Evolutionary conservation across 169 alveolate genomes (phyloP), one percentile per base, ranked within the genome.

Genomic region (Eimeria tenella): DNA sequence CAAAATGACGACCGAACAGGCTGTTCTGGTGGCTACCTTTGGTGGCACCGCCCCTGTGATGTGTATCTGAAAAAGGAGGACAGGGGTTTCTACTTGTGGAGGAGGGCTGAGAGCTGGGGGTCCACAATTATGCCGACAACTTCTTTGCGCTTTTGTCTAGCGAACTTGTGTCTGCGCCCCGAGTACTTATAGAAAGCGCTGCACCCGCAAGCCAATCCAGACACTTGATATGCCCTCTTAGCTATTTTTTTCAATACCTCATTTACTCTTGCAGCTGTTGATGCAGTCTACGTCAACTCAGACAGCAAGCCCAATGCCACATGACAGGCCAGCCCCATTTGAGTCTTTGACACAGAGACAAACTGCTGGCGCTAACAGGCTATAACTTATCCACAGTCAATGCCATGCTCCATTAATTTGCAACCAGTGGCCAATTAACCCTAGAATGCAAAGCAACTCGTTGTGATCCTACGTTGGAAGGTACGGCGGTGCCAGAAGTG

Each of bases 241-340:
- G 10, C 19, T 50, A 15, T 52, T 42, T n/a, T 17, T 21, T 60
- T 75, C 52, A 49, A 3, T 75, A 42, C 42, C 42, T 31, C 42
- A 31, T 31, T 31, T 31, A 31, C 42, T 75, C 65, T 75, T 19
- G 65, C 42, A 75, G 65, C 63, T 50, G 68, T 19, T 7, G n/a
- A 17, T 4, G 86, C 50, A n/a, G 86, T 49, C 50, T 49, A 52
- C 19, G 21, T n/a, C 63, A 13, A 49, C 53, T 60, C 68, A 50
- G 52, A 5, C 68, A 60, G 52, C 86, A 75, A 50, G 86, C 86
- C 86, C 65, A 71, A 23, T 65, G 55, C 56, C 89, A 31, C 73
- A 8, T 56, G 50, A 4, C 19, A 52, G 89, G 89, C 89, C 89
- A 81, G 89, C 89, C 89, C 89, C 89, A 81, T 50, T 56, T n/a